A percentile compares a stretch with the other conserved stretches of the same genome.
Evolutionary conservation across 805 yeast species (phyloP).

Genomic region (Kluyveromyces aestuarii): DNA sequence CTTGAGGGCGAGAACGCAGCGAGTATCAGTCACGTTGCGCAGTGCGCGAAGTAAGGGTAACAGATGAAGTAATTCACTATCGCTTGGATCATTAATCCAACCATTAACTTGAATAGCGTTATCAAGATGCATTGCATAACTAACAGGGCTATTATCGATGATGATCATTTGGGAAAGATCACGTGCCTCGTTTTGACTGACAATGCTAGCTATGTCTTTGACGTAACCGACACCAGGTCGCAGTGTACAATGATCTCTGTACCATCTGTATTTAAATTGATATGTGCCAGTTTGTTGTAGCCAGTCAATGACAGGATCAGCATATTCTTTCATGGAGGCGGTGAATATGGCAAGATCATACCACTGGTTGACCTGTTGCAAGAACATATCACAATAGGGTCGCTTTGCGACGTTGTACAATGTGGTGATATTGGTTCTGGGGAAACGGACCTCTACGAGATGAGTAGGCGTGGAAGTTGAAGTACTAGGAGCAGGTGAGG

Average conservation of each 20-base stretch:
- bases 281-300: constrained; percentile 53
- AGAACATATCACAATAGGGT: constrained; percentile 82
- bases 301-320: constrained; percentile 94
- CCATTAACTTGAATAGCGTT: constrained; percentile 94
- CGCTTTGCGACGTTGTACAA: constrained; percentile 85
- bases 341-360: constrained; percentile 86
- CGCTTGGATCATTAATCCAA: constrained; percentile 96
- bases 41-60: constrained; percentile 56
- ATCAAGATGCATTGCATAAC: constrained; percentile 72
- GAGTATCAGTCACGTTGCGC: constrained; percentile 75
- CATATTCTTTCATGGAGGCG: constrained; percentile 89
- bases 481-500: not conserved
- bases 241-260: constrained; percentile 71
- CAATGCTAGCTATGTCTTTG: constrained; percentile 43
- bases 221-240: constrained; percentile 79
- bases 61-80: constrained; percentile 69
- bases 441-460: constrained; percentile 72
- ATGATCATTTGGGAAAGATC: constrained; percentile 48
- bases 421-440: constrained; percentile 54
- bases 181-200: constrained; percentile 2
- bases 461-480: constrained; percentile 36
- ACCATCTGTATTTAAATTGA: constrained; percentile 52
- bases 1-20: constrained; percentile 66
- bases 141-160: constrained; percentile 87
- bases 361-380: constrained; percentile 75